Evolutionary conservation across 1,139 yeast genomes (phyloP).

Genomic region (Geotrichum australiense): DNA sequence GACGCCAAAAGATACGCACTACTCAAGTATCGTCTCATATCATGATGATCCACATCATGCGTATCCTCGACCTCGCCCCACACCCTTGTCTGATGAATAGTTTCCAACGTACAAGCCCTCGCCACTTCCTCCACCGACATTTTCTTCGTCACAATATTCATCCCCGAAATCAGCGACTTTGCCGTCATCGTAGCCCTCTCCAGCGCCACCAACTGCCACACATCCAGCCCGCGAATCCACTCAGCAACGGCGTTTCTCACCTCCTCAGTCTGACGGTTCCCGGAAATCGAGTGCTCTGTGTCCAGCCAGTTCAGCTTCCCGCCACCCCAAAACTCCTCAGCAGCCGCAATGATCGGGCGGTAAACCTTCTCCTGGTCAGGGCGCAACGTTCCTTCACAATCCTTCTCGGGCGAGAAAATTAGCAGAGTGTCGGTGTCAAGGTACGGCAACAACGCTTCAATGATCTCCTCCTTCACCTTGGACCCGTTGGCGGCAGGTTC

Average conservation of each 20-base stretch:
- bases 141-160: constrained; percentile 34
- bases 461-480: constrained; percentile 20
- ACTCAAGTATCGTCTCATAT: constrained; percentile 72
- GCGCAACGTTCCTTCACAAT: constrained; percentile 78
- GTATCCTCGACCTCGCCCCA: constrained; percentile 99
- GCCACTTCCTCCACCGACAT: constrained; percentile 63
- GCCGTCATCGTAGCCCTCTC: constrained; percentile 82
- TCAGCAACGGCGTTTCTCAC: constrained; percentile 55
- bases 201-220: constrained; percentile 77
- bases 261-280: constrained; percentile 60
- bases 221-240: constrained; percentile 58
- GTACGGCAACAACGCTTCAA: constrained; percentile 53
- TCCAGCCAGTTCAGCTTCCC: constrained; percentile 53
- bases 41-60: constrained; percentile 91
- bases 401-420: constrained; percentile 73
- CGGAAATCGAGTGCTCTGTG: constrained; percentile 77
- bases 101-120: constrained; percentile 72
- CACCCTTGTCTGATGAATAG: constrained; percentile 70
- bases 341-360: constrained; percentile 62
- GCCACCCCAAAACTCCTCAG: constrained; percentile 53
- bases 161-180: constrained; percentile 74
- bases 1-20: constrained; percentile 65
- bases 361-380: constrained; percentile 68
- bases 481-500: constrained; percentile 22
- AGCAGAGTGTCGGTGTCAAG: constrained; percentile 90